Base-by-base conservation (phyloP, 202 grass and related monocot species). In the Digitaria exilis region DNA sequence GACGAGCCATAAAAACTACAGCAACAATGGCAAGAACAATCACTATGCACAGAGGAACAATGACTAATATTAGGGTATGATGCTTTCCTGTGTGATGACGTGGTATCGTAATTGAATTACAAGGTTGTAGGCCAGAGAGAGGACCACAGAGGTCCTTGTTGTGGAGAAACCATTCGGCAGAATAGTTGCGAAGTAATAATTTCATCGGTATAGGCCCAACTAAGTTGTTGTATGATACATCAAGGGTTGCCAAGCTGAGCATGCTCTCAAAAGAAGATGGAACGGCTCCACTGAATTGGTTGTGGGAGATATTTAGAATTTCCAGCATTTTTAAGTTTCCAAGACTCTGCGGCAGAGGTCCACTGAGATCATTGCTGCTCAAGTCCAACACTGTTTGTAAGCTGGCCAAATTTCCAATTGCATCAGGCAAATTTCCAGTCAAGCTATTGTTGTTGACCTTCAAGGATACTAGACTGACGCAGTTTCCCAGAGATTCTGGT, bases 221-320 rank as follows among this genome's bases (percentile, higher is more conserved):
- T 39, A 39, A 39, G 37, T 39, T 39, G 37, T 39, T 39, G 37
- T 39, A 39, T 39, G 37, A 44, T 35, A 89, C 31, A 42, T 89
- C 87, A 14, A 89, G 14, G 13, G 61, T 37, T 31, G 11, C 55
- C 39, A 85, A 29, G 22, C 49, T 74, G 55, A 37, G 10, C 71
- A 77, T 77, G 51, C 21, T 57, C 15, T 32, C 30, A n/a, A 85
- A 72, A 25, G 60, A 65, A 28, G 69, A 68, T 15, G 82, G 71
- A 63, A 89, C 34, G 8, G 19, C 24, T 35, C 83, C 83, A 0
- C 9, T 76, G 9, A 89, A 63, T 50, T 67, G 25, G 51, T 90
- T 90, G 22, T 83, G 88, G 1, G 88, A 90, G 24, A 90, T 44
- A 28, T 90, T 90, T 1, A 90, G 41, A 13, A 73, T 31, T 31